Conservation (phyloP, 257 asterid genomes). For the Gentiana macrophylla region DNA sequence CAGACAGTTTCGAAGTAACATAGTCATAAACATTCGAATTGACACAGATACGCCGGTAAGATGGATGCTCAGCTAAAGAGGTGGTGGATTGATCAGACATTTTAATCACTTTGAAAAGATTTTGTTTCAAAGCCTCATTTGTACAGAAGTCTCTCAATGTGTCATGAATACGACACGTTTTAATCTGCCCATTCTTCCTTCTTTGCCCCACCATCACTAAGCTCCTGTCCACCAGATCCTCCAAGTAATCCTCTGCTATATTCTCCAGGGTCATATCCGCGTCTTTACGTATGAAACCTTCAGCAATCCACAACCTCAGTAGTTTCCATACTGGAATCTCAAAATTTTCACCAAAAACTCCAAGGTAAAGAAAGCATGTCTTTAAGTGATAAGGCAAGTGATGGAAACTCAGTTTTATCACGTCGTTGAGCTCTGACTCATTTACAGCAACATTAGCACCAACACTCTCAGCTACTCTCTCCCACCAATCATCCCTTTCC, state of each 20-base stretch:
- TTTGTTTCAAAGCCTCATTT: constrained; percentile 6
- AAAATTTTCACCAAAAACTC: not conserved
- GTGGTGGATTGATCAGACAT: not conserved
- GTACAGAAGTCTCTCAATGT: constrained; percentile 11
- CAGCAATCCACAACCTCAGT: constrained; percentile 11
- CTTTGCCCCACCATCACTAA: constrained; percentile 3
- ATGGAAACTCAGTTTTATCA: constrained; percentile 6
- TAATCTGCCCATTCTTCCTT: constrained; percentile 1
- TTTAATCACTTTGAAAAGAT: not conserved
- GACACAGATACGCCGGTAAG: not conserved
- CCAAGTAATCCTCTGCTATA: constrained; percentile 4
- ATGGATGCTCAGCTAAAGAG: not conserved
- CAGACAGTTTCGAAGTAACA: constrained; percentile 5
- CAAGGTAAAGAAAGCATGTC: constrained; percentile 9
- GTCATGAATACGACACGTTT: constrained; percentile 15
- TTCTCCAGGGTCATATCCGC: constrained; percentile 1
- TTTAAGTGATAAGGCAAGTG: constrained; percentile 12
- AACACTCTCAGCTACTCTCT: not conserved
- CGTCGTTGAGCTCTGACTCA: not conserved
- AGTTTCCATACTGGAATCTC: constrained; percentile 8
- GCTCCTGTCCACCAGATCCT: constrained; percentile 12
- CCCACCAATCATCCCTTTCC: constrained; percentile 4
- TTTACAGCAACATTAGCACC: not conserved
- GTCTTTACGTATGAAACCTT: constrained; percentile 7
- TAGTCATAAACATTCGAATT: not conserved